Base-by-base conservation (phyloP, 1,284 basidiomycete species). In the Ganoderma sinense region DNA sequence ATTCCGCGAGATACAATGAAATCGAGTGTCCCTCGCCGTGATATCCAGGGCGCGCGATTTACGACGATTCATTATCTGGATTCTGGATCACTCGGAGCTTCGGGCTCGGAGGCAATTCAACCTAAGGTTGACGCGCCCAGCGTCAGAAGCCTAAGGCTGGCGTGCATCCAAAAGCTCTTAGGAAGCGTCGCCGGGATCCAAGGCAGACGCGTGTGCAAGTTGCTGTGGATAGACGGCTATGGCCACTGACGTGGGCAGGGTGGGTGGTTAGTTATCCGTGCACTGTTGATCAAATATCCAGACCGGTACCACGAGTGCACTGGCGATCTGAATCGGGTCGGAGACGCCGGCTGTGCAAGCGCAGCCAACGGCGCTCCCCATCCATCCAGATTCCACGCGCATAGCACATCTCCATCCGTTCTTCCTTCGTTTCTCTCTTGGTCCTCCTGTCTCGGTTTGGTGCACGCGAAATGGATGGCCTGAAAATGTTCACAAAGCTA, bases 401-500 rank as follows among this genome's bases (percentile, higher is more conserved):
- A 43, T 41, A 36, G 23, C 39, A 10, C 36, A 36, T 36, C 36
- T 10, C 59, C 62, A 63, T 20, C 62, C 48, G 48, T 48, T n/a
- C 20, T 26, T 23, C 5, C 36, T 23, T 41, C 5, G 29, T 26
- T 48, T 55, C 36, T 29, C 36, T 64, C 29, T 23, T 11, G 23
- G 29, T 14, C 33, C 20, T 55, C 13, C 18, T 51, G 20, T 40
- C 31, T 1, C 26, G 4, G n/a, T 20, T 20, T 18, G 16, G 40
- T 63, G 33, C 33, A 41, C n/a, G 18, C 59, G 59, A 4, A 31
- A 73, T 73, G 72, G 72, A 73, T 53, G 64, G 70, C 65, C 41
- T 73, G 40, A 73, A 68, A 56, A 82, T 83, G 80, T 79, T 84
- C 62, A 79, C 89, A 18, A 91, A 85, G 73, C 81, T 94, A 67